Conservation (phyloP, 345 rosid genomes). For the Draba incana region DNA sequence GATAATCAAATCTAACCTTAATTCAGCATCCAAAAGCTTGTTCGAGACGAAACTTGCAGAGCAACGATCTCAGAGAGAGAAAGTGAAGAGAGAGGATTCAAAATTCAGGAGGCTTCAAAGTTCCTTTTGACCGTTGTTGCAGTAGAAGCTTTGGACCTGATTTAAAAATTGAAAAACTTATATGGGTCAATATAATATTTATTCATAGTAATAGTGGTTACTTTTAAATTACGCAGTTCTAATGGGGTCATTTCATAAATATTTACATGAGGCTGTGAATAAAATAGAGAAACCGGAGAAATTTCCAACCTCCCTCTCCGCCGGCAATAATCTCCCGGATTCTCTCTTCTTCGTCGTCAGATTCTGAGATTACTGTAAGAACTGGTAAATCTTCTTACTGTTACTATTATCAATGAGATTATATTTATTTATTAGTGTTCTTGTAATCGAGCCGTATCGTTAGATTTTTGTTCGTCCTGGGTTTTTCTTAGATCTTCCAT, state of each 20-base stretch:
- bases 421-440: neutral
- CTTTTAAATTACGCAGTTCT: neutral
- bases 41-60: conserved; percentile 25
- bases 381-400: conserved; percentile 1
- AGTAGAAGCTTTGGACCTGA: neutral
- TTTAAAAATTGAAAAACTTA: too few relatives aligned
- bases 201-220: neutral
- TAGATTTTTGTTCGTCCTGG: too few relatives aligned
- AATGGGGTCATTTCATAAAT: neutral
- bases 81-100: conserved; percentile 19
- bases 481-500: neutral
- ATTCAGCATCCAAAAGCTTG: conserved; percentile 5
- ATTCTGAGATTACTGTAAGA: neutral
- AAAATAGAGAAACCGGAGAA: neutral
- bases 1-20: conserved; percentile 18
- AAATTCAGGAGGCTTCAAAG: neutral
- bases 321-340: neutral
- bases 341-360: neutral
- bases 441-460: conserved; percentile 2
- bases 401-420: neutral
- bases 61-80: conserved; percentile 21
- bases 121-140: conserved; percentile 14
- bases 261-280: neutral
- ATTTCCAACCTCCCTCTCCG: neutral
- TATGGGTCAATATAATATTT: neutral